phyloP scores from a whole-genome alignment of 2,329 filamentous ascomycete genomes.

The Talaromyces verruculosus region DNA sequence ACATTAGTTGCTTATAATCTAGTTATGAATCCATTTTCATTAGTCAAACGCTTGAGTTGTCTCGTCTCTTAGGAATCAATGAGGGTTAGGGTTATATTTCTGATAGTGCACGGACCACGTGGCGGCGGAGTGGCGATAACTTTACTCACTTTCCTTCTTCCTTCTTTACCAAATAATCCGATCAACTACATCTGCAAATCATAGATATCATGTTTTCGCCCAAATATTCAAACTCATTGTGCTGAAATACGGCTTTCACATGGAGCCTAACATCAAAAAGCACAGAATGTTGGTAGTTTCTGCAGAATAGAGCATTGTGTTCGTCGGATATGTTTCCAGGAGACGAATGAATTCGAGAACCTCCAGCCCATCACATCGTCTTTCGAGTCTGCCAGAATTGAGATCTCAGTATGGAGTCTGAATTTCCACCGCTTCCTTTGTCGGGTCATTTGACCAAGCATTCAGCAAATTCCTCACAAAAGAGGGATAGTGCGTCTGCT shows the following conservation, averaged over 20 bases:
- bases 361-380: not conserved
- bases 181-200: not conserved
- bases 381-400: not conserved
- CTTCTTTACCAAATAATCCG: not conserved
- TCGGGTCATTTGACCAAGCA: not conserved
- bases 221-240: not conserved
- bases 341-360: not conserved
- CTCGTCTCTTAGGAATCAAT: not conserved
- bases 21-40: not conserved
- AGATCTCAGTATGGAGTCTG: conserved; percentile 27
- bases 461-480: conserved; percentile 3
- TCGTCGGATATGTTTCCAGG: not conserved
- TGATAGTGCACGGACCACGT: conserved; percentile 17
- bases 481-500: conserved; percentile 1
- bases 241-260: not conserved
- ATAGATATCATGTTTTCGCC: not conserved
- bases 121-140: conserved; percentile 11
- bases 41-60: not conserved
- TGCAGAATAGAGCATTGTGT: not conserved
- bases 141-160: not conserved
- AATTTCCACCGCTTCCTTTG: conserved; percentile 28
- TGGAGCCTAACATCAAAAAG: not conserved
- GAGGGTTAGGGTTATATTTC: not conserved
- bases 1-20: not conserved
- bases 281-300: not conserved